These are phyloP conservation scores for Massarina eburnea DNA, from an alignment of 2,329 filamentous ascomycete species.

Conservation along the genomic window DNA sequence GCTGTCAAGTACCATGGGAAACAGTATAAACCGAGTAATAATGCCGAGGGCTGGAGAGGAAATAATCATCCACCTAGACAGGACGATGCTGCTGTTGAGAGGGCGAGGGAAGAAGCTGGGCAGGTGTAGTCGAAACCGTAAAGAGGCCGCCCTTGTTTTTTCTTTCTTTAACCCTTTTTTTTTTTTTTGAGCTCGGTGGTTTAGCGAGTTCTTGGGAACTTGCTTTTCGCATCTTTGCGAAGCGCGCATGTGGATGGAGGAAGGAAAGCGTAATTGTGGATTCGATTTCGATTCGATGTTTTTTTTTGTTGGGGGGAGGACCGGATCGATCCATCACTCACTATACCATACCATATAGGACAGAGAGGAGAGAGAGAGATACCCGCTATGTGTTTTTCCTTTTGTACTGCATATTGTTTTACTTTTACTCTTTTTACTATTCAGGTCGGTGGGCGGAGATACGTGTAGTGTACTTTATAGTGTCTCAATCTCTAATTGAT, in stretches of 20 bases:
- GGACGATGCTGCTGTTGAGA: constrained; percentile 17
- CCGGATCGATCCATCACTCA: neutral
- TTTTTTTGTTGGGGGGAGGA: no score
- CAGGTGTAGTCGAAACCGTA: neutral
- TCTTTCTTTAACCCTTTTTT: no score
- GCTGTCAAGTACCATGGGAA: constrained; percentile 28
- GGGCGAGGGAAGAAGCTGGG: constrained; percentile 6
- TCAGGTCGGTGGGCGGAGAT: neutral
- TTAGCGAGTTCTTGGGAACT: no score
- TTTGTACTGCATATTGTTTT: neutral
- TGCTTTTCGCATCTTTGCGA: no score
- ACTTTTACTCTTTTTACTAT: neutral
- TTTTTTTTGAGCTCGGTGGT: no score
- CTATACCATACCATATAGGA: neutral
- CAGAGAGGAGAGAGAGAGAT: neutral
- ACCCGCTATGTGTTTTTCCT: neutral
- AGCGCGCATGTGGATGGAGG: no score
- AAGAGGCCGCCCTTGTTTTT: no score
- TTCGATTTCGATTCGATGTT: neutral
- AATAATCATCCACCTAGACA: constrained; percentile 14
- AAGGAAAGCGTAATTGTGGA: no score
- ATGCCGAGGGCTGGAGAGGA: constrained; percentile 28
- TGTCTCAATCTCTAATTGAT: neutral
- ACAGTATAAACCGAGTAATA: constrained; percentile 23
- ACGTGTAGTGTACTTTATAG: neutral